These are phyloP conservation scores for Acephala macrosclerotiorum DNA, from an alignment of 2,329 filamentous ascomycete species.

Conservation along the genomic window DNA sequence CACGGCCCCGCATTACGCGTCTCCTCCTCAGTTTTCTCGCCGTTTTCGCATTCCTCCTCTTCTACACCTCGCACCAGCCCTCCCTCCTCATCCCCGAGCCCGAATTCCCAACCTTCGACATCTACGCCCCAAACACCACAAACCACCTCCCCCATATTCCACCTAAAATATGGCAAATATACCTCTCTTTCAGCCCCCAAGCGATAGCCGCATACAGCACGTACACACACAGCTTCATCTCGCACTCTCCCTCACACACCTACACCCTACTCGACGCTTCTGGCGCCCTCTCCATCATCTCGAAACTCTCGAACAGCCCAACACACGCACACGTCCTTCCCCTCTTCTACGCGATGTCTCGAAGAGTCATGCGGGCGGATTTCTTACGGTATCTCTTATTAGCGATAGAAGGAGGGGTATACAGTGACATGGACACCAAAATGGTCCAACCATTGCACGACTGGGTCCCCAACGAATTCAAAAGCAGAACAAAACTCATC, in stretches of 20 bases:
- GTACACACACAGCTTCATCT: conserved; percentile 30
- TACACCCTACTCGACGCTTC: conserved; percentile 35
- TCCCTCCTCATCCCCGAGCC: not conserved
- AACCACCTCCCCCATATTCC: conserved; percentile 32
- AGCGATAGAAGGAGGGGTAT: conserved; percentile 10
- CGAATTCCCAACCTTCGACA: conserved; percentile 7
- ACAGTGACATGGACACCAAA: conserved; percentile 13
- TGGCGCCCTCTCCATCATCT: conserved; percentile 30
- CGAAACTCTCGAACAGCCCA: conserved; percentile 16
- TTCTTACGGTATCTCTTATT: conserved; percentile 14
- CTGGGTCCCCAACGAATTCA: conserved; percentile 7
- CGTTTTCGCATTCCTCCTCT: not conserved
- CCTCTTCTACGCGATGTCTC: conserved; percentile 16
- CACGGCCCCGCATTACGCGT: not conserved
- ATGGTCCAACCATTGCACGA: conserved; percentile 4
- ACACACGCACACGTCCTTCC: conserved; percentile 16
- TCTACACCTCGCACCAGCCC: conserved; percentile 6
- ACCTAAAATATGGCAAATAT: conserved; percentile 40
- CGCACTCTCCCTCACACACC: conserved; percentile 30
- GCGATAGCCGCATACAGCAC: conserved; percentile 14
- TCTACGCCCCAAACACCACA: conserved; percentile 6
- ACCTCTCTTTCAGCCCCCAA: conserved; percentile 27
- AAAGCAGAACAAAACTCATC: not conserved
- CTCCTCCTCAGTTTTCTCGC: not conserved
- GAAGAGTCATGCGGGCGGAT: conserved; percentile 7